These are phyloP conservation scores for Globisporangium radiosum DNA, from an alignment of 352 stramenopile species.

Conservation along the genomic window DNA sequence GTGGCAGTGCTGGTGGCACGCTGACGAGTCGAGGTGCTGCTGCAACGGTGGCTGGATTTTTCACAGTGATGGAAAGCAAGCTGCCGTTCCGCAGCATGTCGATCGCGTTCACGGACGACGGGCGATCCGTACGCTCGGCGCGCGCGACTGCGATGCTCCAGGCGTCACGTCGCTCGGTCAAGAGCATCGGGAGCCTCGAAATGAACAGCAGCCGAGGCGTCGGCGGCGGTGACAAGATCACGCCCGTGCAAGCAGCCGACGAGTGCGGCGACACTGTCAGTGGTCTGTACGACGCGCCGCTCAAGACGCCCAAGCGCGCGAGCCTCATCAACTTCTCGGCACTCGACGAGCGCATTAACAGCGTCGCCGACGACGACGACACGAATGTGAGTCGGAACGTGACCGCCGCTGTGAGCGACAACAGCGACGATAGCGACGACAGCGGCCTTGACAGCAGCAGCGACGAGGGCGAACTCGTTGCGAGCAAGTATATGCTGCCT, in stretches of 20 bases:
- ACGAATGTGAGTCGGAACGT: not conserved
- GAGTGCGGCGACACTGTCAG: constrained; percentile 1
- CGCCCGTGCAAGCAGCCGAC: constrained; percentile 6
- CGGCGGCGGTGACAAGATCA: constrained; percentile 7
- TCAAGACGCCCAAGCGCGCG: not conserved
- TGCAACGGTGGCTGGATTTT: constrained; percentile 16
- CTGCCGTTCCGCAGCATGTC: constrained; percentile 26
- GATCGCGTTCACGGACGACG: constrained; percentile 10
- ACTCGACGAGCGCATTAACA: not conserved
- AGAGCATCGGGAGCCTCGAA: not conserved
- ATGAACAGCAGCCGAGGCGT: not conserved
- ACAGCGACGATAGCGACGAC: not conserved
- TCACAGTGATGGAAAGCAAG: constrained; percentile 7
- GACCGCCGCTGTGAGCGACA: not conserved
- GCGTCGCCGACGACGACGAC: constrained; percentile 3
- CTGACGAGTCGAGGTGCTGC: not conserved
- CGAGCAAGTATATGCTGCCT: no score
- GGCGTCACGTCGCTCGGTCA: constrained; percentile 1
- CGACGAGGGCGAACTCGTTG: no score
- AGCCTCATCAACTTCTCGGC: constrained; percentile 4
- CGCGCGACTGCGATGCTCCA: not conserved
- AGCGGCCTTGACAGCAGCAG: no score
- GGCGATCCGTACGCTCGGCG: constrained; percentile 3
- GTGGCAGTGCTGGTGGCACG: constrained; percentile 3
- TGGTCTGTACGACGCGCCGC: no score